Conservation (phyloP, 768 basidiomycete species). For the Boletellus sp. region DNA sequence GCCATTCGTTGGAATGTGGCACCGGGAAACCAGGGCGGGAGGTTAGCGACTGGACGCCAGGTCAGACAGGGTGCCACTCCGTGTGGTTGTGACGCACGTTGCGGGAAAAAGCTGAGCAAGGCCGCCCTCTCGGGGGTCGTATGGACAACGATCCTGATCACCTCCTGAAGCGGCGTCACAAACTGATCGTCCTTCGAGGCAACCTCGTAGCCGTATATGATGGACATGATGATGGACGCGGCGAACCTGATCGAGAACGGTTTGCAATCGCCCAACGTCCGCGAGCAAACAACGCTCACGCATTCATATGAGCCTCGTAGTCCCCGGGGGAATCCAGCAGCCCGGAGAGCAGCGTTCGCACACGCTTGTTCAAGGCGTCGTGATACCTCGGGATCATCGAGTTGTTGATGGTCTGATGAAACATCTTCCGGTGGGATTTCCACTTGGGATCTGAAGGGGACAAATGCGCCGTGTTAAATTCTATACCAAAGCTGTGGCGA, state of each 20-base stretch:
- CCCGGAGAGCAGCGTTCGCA: constrained; percentile 4
- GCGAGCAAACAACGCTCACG: constrained; percentile 14
- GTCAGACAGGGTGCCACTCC: background rate
- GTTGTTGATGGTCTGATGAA: constrained; percentile 11
- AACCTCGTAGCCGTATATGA: constrained; percentile 20
- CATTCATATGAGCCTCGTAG: constrained; percentile 12
- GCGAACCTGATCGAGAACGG: constrained; percentile 11
- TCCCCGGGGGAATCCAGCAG: constrained; percentile 14
- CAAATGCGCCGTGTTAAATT: constrained; percentile 21
- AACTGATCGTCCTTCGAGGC: constrained; percentile 17
- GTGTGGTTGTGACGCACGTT: constrained; percentile 13
- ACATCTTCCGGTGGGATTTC: constrained; percentile 17
- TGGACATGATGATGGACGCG: constrained; percentile 18
- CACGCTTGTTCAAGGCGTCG: constrained; percentile 6
- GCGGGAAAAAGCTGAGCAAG: constrained; percentile 19
- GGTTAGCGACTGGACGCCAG: constrained; percentile 8
- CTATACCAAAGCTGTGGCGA: constrained; percentile 20
- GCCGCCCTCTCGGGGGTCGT: constrained; percentile 20
- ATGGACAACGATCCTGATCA: constrained; percentile 2
- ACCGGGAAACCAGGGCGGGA: constrained; percentile 22
- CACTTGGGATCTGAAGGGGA: constrained; percentile 4
- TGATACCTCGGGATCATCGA: constrained; percentile 12
- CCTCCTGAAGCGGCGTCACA: constrained; percentile 11
- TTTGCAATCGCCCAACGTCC: background rate
- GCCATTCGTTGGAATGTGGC: constrained; percentile 8